phyloP scores from a whole-genome alignment of 495 filamentous ascomycete genomes.

The Penicillium coprophilum region DNA sequence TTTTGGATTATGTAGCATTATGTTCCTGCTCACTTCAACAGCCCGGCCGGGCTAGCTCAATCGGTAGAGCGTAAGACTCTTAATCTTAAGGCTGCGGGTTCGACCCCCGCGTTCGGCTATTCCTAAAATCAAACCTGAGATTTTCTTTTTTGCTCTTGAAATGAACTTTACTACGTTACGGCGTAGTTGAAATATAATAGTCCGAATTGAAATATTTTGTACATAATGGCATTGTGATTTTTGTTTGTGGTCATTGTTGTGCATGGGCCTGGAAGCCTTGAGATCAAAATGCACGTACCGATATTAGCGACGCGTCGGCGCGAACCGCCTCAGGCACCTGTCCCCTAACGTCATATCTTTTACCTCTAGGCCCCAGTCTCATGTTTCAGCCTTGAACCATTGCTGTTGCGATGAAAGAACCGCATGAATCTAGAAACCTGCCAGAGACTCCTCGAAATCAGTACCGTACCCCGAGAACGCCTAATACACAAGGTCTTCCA shows the following conservation, averaged over 20 bases:
- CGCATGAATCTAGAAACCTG: constrained; percentile 15
- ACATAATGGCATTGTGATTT: background rate
- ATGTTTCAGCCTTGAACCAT: constrained; percentile 8
- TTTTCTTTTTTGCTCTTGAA: background rate
- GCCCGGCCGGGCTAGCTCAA: constrained; percentile 55
- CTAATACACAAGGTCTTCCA: constrained; percentile 14
- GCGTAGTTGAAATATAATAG: background rate
- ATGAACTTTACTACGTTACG: no score
- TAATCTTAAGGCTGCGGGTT: constrained; percentile 62
- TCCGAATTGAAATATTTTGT: background rate
- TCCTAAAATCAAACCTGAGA: constrained; percentile 18
- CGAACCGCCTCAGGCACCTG: constrained; percentile 21
- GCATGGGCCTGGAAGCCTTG: background rate
- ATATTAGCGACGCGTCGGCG: constrained; percentile 32
- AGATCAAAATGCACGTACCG: constrained; percentile 6
- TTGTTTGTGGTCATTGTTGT: background rate
- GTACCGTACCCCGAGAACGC: constrained; percentile 32
- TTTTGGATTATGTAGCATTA: constrained; percentile 11
- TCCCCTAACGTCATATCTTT: constrained; percentile 20
- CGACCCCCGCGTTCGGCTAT: constrained; percentile 57
- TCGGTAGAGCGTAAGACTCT: constrained; percentile 61
- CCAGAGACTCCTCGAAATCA: constrained; percentile 22
- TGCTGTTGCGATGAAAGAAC: constrained; percentile 38
- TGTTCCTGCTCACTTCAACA: constrained; percentile 1
- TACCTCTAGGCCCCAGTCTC: background rate